phyloP scores from a whole-genome alignment of 768 basidiomycete species.

The Lentinula sp. region DNA sequence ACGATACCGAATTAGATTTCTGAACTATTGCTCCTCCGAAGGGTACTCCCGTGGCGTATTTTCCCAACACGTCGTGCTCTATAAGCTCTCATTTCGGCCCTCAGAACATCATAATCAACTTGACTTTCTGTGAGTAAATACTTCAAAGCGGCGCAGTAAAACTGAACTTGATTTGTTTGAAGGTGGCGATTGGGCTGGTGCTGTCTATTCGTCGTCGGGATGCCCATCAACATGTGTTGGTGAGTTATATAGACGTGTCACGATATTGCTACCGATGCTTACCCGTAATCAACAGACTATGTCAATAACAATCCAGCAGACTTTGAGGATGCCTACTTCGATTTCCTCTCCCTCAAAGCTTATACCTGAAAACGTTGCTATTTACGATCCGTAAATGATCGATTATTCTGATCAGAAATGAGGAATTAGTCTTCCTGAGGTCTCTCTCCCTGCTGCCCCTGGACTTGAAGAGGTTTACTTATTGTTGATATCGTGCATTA shows the following conservation, averaged over 20 bases:
- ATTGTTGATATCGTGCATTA: too few relatives aligned
- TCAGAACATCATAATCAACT: conserved; percentile 29
- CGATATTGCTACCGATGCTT: neutral
- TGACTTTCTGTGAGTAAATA: conserved; percentile 42
- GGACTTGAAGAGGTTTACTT: too few relatives aligned
- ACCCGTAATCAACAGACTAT: conserved; percentile 33
- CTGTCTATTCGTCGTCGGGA: conserved; percentile 36
- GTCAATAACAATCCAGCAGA: conserved; percentile 64
- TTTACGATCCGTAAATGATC: too few relatives aligned
- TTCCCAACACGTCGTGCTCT: conserved; percentile 28
- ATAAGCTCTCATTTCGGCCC: conserved; percentile 26
- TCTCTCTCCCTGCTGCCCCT: too few relatives aligned
- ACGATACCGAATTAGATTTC: neutral
- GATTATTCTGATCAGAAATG: neutral
- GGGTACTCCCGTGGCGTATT: conserved; percentile 26
- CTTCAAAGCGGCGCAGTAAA: neutral
- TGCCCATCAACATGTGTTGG: conserved; percentile 50
- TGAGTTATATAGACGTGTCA: conserved; percentile 21
- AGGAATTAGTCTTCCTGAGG: too few relatives aligned
- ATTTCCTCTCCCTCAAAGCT: conserved; percentile 54
- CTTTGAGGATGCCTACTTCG: conserved; percentile 67
- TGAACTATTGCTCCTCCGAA: conserved; percentile 4
- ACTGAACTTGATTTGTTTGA: neutral
- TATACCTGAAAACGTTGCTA: conserved; percentile 24
- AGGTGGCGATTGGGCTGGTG: conserved; percentile 60